Evolutionary conservation across 2,329 filamentous ascomycete species (phyloP), one percentile per base, ranked within the genome.

Genomic region (Aspergillus ochraceus): DNA sequence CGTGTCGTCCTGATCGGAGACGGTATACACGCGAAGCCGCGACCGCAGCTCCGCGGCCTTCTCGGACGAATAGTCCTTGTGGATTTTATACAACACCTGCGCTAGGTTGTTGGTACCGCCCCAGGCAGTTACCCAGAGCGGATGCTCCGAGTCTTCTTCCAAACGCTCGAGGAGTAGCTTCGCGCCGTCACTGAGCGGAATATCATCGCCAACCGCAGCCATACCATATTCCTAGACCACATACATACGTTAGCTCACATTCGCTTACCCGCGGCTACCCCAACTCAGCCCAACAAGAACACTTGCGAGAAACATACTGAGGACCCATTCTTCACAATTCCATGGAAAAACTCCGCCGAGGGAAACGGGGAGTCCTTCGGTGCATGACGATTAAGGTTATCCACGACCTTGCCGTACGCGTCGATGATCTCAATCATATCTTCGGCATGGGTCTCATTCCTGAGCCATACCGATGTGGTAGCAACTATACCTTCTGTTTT

Each of bases 1-100:
- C 0, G 81, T 80, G 61, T 86, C 80, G 60, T 87, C 84, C 62
- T 86, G 84, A 63, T 86, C 84, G 2, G 82, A 85, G 57, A 86
- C 85, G 42, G 83, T 74, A 67, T 85, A 85, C 10, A 84, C 77
- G 2, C 82, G 74, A 3, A 85, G 66, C 60, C 79, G 80, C 2
- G 71, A 62, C 4, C 60, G 62, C 4, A 63, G 26, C 10, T 20
- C 45, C 4, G 19, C 45, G 1, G 45, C 45, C 10, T 47, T 24
- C 22, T 20, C 22, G 11, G 45, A 17, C 9, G 45, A 20, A 24
- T 14, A 24, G 22, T 20, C 22, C 19, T 47, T 20, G 9, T 22
- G 45, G 9, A 47, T 24, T 12, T 24, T 20, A 42, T 42, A 42
- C 36, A 42, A 12, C 14, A 42, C 36, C 36, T 42, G 36, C 3